Percentiles rank a stretch among this genome's conserved stretches.
Evolutionary conservation across 148 eudicot species (phyloP).

Genomic region (Arctostaphylos glauca): DNA sequence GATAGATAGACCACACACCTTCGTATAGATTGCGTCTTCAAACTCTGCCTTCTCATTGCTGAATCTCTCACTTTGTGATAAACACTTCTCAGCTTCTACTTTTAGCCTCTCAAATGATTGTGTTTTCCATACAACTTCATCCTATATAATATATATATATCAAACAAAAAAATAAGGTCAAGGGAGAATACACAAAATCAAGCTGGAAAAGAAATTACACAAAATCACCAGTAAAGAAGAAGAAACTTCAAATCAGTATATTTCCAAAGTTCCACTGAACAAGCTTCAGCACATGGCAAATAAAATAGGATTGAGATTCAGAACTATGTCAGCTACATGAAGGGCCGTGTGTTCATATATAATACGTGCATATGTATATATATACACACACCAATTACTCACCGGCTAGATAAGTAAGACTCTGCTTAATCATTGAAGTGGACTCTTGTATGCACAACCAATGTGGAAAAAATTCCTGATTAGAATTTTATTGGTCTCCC

Average conservation of each 20-base stretch:
- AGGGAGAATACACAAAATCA: not conserved
- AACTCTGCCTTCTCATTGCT: slow-evolving; percentile 68
- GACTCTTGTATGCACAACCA: too few species aligned
- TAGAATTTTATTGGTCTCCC: not conserved
- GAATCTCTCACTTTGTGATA: slow-evolving; percentile 71
- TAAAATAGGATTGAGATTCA: not conserved
- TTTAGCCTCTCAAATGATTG: slow-evolving; percentile 58
- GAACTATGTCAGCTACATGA: not conserved
- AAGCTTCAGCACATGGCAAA: not conserved
- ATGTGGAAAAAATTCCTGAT: too few species aligned
- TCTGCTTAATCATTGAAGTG: not conserved
- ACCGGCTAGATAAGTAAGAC: not conserved
- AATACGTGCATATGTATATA: not conserved
- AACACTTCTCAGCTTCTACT: slow-evolving; percentile 80
- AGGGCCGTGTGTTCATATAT: not conserved
- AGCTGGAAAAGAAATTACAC: not conserved
- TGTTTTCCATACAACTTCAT: slow-evolving; percentile 77
- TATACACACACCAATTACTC: not conserved
- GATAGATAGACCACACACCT: slow-evolving; percentile 36
- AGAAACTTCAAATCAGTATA: not conserved
- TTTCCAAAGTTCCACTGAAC: not conserved
- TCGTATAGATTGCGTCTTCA: slow-evolving; percentile 65
- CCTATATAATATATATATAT: slow-evolving; percentile 58
- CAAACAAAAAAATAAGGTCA: slow-evolving; percentile 10
- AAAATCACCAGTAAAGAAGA: not conserved